Percentiles rank a stretch among this genome's conserved stretches.
These are phyloP conservation scores for Aspergillus affinis DNA, from an alignment of 495 filamentous ascomycete genomes.

Conservation along the genomic window DNA sequence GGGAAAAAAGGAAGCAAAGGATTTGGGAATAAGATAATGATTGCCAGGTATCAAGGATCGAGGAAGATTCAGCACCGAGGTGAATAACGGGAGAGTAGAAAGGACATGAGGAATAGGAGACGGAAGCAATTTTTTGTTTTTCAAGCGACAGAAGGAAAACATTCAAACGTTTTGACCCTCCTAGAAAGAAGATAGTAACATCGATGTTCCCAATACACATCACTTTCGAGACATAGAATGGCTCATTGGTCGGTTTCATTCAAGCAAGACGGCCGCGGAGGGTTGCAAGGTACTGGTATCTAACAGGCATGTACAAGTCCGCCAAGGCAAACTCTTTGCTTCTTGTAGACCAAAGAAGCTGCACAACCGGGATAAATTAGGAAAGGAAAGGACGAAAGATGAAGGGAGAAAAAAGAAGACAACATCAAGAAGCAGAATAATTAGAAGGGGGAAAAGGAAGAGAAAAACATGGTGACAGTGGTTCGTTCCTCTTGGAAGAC, in stretches of 20 bases:
- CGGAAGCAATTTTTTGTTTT: slow-evolving; percentile 4
- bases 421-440: slow-evolving; percentile 36
- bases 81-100: slow-evolving; percentile 8
- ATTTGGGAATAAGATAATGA: slow-evolving; percentile 19
- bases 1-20: slow-evolving; percentile 1
- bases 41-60: slow-evolving; percentile 8
- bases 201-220: slow-evolving; percentile 1
- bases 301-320: slow-evolving; percentile 29
- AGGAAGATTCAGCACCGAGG: slow-evolving; percentile 1
- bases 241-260: slow-evolving; percentile 25
- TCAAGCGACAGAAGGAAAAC: slow-evolving; percentile 2
- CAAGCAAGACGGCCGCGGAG: slow-evolving; percentile 19
- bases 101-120: slow-evolving; percentile 6
- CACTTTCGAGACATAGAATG: slow-evolving; percentile 13
- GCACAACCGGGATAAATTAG: slow-evolving; percentile 44
- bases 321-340: slow-evolving; percentile 31
- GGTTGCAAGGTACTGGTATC: slow-evolving; percentile 29
- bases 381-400: slow-evolving; percentile 41
- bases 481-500: slow-evolving; percentile 17
- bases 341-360: slow-evolving; percentile 55
- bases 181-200: background rate
- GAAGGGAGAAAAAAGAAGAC: slow-evolving; percentile 46
- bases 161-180: slow-evolving; percentile 6
- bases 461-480: slow-evolving; percentile 7
- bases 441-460: slow-evolving; percentile 24